Conservation (phyloP, 495 filamentous ascomycete genomes). For the Trichoderma erinaceum region DNA sequence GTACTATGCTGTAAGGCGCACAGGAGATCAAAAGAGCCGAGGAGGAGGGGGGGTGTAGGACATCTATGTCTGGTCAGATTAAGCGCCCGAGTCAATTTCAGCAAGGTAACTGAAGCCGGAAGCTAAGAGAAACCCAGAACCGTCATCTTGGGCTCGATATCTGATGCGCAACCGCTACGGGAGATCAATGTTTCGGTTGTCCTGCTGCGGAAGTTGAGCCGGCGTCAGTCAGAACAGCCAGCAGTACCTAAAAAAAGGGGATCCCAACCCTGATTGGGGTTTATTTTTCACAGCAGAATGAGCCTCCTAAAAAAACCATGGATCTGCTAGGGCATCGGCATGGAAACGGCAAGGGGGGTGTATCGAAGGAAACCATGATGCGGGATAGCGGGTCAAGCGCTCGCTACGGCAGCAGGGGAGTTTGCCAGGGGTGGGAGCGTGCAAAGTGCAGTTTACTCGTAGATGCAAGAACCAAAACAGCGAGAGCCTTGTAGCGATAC, state of each 20-base stretch:
- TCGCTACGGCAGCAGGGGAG: neutral
- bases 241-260: neutral
- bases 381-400: slow-evolving; percentile 5
- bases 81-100: neutral
- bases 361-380: slow-evolving; percentile 8
- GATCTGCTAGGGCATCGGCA: slow-evolving; percentile 1
- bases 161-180: neutral
- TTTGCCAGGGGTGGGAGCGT: neutral
- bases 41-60: neutral
- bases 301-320: slow-evolving; percentile 9
- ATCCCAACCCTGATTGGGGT: neutral
- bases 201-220: neutral
- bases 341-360: slow-evolving; percentile 7
- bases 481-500: neutral
- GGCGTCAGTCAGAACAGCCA: neutral
- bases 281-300: neutral
- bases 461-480: neutral
- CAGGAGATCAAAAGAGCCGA: neutral
- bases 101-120: neutral
- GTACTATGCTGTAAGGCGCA: neutral
- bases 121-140: neutral
- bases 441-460: neutral
- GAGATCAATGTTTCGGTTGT: neutral
- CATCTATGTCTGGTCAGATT: neutral
- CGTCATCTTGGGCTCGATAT: neutral